Evolutionary conservation across 805 yeast species (phyloP), one percentile per base, ranked within the genome.

Genomic region (Candida dajiaensis): DNA sequence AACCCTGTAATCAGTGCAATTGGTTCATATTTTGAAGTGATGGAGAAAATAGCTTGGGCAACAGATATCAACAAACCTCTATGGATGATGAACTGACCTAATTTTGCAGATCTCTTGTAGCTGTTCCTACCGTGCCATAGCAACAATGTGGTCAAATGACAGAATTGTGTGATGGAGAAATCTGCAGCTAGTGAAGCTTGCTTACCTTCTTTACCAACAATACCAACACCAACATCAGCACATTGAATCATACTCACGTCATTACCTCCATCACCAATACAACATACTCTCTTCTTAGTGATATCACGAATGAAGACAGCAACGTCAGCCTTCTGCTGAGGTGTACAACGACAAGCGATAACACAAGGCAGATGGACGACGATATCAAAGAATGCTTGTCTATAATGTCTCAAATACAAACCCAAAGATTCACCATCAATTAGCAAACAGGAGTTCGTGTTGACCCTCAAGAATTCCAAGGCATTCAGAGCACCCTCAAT

Each of bases 251-350:
- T 94, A 57, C 95, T 86, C 29, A 94, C 99, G 67, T 94, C 99
- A 60, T 94, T 94, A 57, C 99, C 99, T 58, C 99, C 99, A 66
- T 94, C 99, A 47, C 99, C 99, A 55, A 94, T 95, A 61, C 98
- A 94, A 54, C 98, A 92, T 2, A 92, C 97, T 43, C 99, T 72
- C 60, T 87, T 88, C 6, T 88, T 87, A 0, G 98, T 94, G 26
- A 78, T 68, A 49, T 77, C 78, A 58, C 90, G 77, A 52, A 94
- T 94, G 52, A 84, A 70, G 22, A 78, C 57, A 0, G 98, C 97
- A 45, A 95, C 86, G 62, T 94, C 98, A 0, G 98, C 98, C 64
- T 94, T 94, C 60, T 94, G 99, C 65, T 95, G 98, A 0, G 99
- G 99, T 0, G 97, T 83, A 68, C 99, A 94, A 54, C 99, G 85